Base-by-base conservation (phyloP, 495 filamentous ascomycete species). In the Penicillium goetzii region DNA sequence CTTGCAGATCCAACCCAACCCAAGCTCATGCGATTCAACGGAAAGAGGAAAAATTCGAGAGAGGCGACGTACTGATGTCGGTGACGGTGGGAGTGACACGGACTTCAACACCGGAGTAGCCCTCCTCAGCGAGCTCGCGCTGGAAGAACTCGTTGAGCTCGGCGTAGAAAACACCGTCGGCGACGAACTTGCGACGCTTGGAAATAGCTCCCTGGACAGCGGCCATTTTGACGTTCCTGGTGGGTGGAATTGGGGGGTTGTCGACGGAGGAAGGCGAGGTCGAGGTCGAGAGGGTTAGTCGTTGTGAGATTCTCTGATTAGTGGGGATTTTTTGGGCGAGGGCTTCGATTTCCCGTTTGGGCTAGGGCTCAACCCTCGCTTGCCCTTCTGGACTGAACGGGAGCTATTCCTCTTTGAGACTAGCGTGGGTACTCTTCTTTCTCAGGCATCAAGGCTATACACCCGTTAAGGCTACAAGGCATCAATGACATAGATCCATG, bases 81-180 rank as follows among this genome's bases (percentile, higher is more conserved):
- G 95, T 99, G 79, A 99, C 95, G 76, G 95, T 99, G 74, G 95
- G 95, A 69, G 95, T 99, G 73, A 99, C 95, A 85, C 95, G 93
- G 82, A 99, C 96, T 85, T 99, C 96, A 76, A 99, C 95, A 76
- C 95, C 95, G 36, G 96, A 98, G 86, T 99, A 99, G 70, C 95
- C 95, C 86, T 99, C 96, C 87, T 99, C 94, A 78, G 94, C 94
- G 78, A 99, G 86, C 85, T 99, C 95, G 80, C 96, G 94, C 86
- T 97, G 96, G 92, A 99, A 99, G 91, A 99, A 99, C 85, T 99
- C 95, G 90, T 98, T 99, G 81, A 98, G 84, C 84, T 99, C 95
- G 84, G 96, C 96, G 82, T 97, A 99, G 91, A 98, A 99, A 79
- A 98, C 96, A 85, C 95, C 96, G 82, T 98, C 96, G 76, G 96